phyloP scores from a whole-genome alignment of 768 basidiomycete genomes.

The Kwoniella mangroviensis region DNA sequence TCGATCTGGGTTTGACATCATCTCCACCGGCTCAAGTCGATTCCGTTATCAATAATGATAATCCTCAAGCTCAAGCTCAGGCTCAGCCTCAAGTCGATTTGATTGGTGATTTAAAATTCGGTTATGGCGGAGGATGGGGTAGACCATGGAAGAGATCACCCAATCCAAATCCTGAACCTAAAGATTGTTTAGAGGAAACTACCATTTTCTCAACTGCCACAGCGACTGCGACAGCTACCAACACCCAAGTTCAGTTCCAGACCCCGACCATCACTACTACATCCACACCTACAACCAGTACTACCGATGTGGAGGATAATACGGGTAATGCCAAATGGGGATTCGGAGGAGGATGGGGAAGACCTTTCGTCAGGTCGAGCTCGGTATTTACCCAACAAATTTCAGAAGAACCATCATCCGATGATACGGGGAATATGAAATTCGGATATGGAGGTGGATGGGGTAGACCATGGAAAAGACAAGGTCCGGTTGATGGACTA shows the following conservation, averaged over 20 bases:
- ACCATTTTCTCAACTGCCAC: not conserved
- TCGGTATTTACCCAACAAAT: not conserved
- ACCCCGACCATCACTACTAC: not conserved
- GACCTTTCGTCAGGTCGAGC: conserved; percentile 6
- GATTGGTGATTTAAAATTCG: conserved; percentile 7
- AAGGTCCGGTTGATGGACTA: not conserved
- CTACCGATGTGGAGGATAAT: conserved; percentile 1
- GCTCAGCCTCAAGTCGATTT: not conserved
- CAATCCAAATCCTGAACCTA: not conserved
- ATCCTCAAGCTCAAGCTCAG: not conserved
- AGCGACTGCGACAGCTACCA: not conserved
- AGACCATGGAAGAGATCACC: conserved; percentile 13
- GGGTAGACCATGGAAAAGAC: conserved; percentile 13
- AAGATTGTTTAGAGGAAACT: not conserved
- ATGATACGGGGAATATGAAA: conserved; percentile 14
- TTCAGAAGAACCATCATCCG: not conserved
- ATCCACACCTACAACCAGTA: not conserved
- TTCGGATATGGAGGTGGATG: conserved; percentile 19
- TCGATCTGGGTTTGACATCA: too few species aligned
- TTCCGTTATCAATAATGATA: not conserved
- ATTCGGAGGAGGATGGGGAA: conserved; percentile 10
- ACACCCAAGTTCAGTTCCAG: not conserved
- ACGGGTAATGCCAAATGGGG: conserved; percentile 20
- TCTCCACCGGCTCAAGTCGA: too few species aligned
- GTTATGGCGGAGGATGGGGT: conserved; percentile 14